Evolutionary conservation across 495 filamentous ascomycete genomes (phyloP).

Genomic region (Aspergillus haitiensis): DNA sequence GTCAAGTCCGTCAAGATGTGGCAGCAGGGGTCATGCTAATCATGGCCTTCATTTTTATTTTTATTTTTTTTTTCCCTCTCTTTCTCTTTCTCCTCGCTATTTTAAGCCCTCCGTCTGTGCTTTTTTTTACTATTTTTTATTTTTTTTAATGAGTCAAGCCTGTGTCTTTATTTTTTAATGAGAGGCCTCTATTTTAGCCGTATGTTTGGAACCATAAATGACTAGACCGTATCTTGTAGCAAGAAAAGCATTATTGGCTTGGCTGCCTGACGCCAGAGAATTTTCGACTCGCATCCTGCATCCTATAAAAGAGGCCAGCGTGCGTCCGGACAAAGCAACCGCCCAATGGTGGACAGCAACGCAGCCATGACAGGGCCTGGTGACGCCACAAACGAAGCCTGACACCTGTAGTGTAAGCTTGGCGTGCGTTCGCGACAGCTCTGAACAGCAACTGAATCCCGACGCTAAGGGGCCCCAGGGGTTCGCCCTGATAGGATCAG

Average conservation of each 20-base stretch:
- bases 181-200: neutral
- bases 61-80: neutral
- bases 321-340: neutral
- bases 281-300: too few relatives aligned
- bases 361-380: neutral
- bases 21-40: slow-evolving; percentile 5
- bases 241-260: too few relatives aligned
- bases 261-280: too few relatives aligned
- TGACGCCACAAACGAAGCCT: too few relatives aligned
- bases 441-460: neutral
- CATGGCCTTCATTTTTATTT: neutral
- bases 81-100: neutral
- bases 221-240: too few relatives aligned
- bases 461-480: neutral
- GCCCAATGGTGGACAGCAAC: neutral
- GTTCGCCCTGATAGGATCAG: slow-evolving; percentile 4
- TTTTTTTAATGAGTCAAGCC: too few relatives aligned
- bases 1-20: slow-evolving; percentile 10
- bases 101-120: too few relatives aligned
- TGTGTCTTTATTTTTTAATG: neutral
- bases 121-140: neutral
- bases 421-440: neutral
- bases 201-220: too few relatives aligned
- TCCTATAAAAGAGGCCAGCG: too few relatives aligned
- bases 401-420: neutral